These are phyloP conservation scores for Rugonectria rugulosa DNA, from an alignment of 2,329 filamentous ascomycete genomes.

Conservation along the genomic window DNA sequence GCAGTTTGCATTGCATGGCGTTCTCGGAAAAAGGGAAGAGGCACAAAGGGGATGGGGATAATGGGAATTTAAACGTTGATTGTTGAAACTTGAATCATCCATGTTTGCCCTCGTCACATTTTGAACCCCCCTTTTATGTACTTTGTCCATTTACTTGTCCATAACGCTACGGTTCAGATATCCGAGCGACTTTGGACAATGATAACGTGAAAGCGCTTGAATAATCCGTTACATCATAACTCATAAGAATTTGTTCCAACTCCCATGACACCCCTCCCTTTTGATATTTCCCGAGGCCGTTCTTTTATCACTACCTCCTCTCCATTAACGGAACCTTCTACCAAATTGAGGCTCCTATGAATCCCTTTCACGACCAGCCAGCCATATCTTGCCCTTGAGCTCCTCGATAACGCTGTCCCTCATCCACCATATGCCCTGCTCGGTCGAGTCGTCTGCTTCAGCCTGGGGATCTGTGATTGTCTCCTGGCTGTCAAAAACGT, in stretches of 20 bases:
- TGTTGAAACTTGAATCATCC: constrained; percentile 41
- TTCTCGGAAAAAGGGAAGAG: constrained; percentile 45
- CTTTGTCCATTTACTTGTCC: too few relatives aligned
- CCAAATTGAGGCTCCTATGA: constrained; percentile 25
- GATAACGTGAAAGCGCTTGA: constrained; percentile 15
- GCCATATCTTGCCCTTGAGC: constrained; percentile 63
- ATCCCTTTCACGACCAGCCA: constrained; percentile 52
- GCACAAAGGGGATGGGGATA: constrained; percentile 39
- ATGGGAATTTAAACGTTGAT: constrained; percentile 43
- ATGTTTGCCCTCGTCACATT: constrained; percentile 26
- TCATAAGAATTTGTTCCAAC: constrained; percentile 11
- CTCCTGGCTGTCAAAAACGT: constrained; percentile 45
- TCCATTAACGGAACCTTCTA: not conserved
- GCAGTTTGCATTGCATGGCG: constrained; percentile 51
- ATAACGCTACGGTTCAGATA: too few relatives aligned
- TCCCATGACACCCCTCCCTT: not conserved
- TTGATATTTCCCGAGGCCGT: not conserved
- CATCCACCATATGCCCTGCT: constrained; percentile 60
- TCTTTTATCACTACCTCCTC: not conserved
- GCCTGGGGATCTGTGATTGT: constrained; percentile 42
- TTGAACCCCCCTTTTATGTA: too few relatives aligned
- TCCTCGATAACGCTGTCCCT: constrained; percentile 62
- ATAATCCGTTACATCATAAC: constrained; percentile 18
- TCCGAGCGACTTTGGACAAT: too few relatives aligned
- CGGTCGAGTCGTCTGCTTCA: constrained; percentile 31